Evolutionary conservation across 2,329 filamentous ascomycete species (phyloP).

Genomic region (Colletotrichum sidae): DNA sequence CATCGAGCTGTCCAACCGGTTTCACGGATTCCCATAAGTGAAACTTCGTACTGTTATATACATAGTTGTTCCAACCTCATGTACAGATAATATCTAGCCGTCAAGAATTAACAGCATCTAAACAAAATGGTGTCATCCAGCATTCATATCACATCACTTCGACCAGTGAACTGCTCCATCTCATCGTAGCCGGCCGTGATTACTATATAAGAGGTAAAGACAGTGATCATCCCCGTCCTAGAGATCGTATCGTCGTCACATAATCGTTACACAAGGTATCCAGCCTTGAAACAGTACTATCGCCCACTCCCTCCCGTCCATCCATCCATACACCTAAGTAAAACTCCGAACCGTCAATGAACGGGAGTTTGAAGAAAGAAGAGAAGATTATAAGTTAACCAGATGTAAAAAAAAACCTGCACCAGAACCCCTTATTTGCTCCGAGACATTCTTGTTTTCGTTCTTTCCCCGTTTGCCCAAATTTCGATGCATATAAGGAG

Average conservation of each 20-base stretch:
- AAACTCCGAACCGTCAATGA: slow-evolving; percentile 11
- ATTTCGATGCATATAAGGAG: too few relatives aligned
- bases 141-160: not conserved
- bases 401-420: not conserved
- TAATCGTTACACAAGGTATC: slow-evolving; percentile 34
- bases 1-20: too few relatives aligned
- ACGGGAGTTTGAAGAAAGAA: slow-evolving; percentile 12
- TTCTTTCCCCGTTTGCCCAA: not conserved
- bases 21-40: too few relatives aligned
- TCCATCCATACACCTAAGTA: not conserved
- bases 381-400: slow-evolving; percentile 11
- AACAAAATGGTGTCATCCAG: not conserved
- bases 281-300: slow-evolving; percentile 16
- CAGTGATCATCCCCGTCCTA: slow-evolving; percentile 3
- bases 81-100: too few relatives aligned
- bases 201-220: slow-evolving; percentile 22
- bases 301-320: not conserved
- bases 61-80: too few relatives aligned
- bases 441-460: slow-evolving; percentile 5
- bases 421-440: slow-evolving; percentile 14
- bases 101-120: too few relatives aligned
- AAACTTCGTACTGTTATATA: too few relatives aligned
- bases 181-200: slow-evolving; percentile 22
- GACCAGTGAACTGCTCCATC: not conserved
- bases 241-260: slow-evolving; percentile 9